Evolutionary conservation across 176 grass and related monocot species (phyloP), one percentile per base, ranked within the genome.

Genomic region (Oryza nivara): DNA sequence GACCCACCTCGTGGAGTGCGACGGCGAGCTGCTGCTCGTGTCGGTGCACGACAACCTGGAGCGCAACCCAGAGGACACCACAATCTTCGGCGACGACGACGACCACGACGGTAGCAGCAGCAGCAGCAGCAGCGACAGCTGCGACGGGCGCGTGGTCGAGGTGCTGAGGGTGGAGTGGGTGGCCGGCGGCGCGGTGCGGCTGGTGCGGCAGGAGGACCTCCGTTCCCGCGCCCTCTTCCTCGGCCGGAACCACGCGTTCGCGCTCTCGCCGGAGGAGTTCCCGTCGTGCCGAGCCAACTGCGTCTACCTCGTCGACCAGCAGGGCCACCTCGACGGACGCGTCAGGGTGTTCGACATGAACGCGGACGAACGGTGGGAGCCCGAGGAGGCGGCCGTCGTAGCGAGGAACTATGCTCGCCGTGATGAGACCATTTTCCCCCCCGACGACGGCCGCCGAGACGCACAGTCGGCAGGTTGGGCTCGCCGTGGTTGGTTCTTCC

Each of bases 401-500:
- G 15, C 15, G 14, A 52, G 14, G 13, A 52, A n/a, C 35, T 68
- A 13, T 79, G 9, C 9, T 7, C 34, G 14, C 45, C 28, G 58
- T 3, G 20, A 83, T 36, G 84, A 86, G 60, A 83, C 4, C 15
- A 61, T 90, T 68, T 41, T 11, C 60, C 88, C 83, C 4, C 88
- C 83, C 4, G 47, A 73, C 45, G 73, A 86, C 56, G 74, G 56
- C 58, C 34, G 20, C 13, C 36, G 36, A 56, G 68, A 47, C 1
- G 23, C 30, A 43, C 68, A 23, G 4, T 77, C 79, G 61, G 74
- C 47, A 3, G 84, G 84, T 2, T 90, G 88, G 88, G 79, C 84
- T 11, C 84, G 88, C 4, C 84, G 60, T 15, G 88, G 88, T 20
- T 90, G 88, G 88, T 86, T 86, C 84, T 74, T 86, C 14, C 88